Evolutionary conservation across 768 basidiomycete genomes (phyloP).

Genomic region (Mrakia frigida): DNA sequence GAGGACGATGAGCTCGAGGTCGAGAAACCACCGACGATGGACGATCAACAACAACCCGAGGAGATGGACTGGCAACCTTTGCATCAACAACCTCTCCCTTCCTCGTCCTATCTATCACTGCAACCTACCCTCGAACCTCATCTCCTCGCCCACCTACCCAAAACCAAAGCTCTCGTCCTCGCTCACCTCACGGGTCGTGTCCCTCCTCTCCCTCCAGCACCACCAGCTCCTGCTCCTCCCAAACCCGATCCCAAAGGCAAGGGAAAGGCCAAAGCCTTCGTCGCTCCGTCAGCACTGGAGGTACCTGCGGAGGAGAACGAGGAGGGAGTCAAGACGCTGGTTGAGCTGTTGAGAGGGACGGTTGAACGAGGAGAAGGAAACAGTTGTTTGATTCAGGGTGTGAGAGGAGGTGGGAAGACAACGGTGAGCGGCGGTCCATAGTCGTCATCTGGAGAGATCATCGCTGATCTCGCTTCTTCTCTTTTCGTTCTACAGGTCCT

Average conservation of each 20-base stretch:
- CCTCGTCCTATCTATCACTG: neutral
- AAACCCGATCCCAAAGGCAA: conserved; percentile 17
- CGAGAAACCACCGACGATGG: neutral
- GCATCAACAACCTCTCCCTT: too few species aligned
- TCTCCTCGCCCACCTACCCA: conserved; percentile 9
- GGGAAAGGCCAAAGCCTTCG: conserved; percentile 3
- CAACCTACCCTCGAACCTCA: neutral
- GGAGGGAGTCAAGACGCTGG: conserved; percentile 56
- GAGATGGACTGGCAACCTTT: neutral
- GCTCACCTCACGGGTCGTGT: conserved; percentile 22
- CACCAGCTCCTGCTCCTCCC: neutral
- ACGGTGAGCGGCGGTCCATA: conserved; percentile 52
- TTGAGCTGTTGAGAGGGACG: conserved; percentile 65
- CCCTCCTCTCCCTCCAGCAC: conserved; percentile 3
- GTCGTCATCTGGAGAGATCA: too few species aligned
- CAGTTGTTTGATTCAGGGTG: conserved; percentile 81
- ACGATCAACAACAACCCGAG: neutral
- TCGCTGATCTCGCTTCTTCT: neutral
- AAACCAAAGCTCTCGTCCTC: conserved; percentile 25
- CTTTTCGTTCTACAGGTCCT: conserved; percentile 23
- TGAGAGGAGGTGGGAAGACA: conserved; percentile 80
- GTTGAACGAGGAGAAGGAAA: conserved; percentile 81
- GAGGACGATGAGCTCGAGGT: neutral
- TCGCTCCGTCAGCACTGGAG: neutral
- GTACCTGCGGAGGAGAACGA: conserved; percentile 36